Base-by-base conservation (phyloP, 208 protist species). In the Trypanosoma caninum region DNA sequence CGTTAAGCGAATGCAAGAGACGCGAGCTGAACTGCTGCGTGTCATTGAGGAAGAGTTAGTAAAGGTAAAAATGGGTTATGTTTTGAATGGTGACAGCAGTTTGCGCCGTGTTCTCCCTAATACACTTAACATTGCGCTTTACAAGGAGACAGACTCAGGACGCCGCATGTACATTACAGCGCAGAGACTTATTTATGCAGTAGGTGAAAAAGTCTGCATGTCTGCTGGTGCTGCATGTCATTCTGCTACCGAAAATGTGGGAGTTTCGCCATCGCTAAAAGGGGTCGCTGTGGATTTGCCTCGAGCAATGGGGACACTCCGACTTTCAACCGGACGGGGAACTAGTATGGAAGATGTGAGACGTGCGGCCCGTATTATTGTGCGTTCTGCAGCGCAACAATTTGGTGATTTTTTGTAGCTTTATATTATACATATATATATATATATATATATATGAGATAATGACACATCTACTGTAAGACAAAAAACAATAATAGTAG, bases 221-320 rank as follows among this genome's bases (percentile, higher is more conserved):
- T 94, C 87, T 1, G 83, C 89, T 14, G 89, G 89, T 14, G 85
- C 84, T 7, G 89, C 89, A 18, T 96, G 89, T 48, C 86, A 96
- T 69, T 79, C 86, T 23, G 74, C 79, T 3, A 61, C 70, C 4
- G 74, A 55, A 22, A 52, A 72, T 10, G 70, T 92, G 44, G 64
- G 77, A 10, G 76, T 93, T 14, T 93, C 87, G 16, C 60, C 65
- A 7, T 71, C 87, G n/a, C 74, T 93, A 30, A 73, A 84, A 33
- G 76, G 78, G 35, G 72, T 96, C 5, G 59, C 76, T 25, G 77
- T 88, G 9, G 55, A 75, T 11, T 20, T 83, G 7, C 65, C 78
- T 3, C 62, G 87, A 1, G 84, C 89, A 0, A 77, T 92, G 11
- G 86, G 84, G 1, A 91, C 86, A 5, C 69, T 93, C 20, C 83